A percentile compares a stretch with the other conserved stretches of the same genome.
These are phyloP conservation scores for Huntiella moniliformis DNA, from an alignment of 2,329 filamentous ascomycete genomes.

Conservation along the genomic window DNA sequence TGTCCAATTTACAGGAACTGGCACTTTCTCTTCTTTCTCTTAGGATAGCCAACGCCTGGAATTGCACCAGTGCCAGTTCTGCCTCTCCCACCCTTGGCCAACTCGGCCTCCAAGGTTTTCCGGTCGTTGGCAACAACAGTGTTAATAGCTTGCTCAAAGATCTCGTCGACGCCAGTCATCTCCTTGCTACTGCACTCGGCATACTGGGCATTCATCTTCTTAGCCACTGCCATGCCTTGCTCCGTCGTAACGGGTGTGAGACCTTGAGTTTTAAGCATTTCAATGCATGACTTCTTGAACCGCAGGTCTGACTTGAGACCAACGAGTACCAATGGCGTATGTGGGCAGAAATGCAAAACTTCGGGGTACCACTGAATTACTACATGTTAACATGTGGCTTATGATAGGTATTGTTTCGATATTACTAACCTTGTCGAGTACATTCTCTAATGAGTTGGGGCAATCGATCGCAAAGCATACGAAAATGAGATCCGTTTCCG, in stretches of 20 bases:
- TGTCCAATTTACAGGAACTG: constrained; percentile 45
- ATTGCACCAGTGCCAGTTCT: constrained; percentile 23
- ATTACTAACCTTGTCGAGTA: constrained; percentile 77
- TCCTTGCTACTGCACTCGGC: constrained; percentile 99
- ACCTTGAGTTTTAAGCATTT: constrained; percentile 95
- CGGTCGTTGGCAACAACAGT: constrained; percentile 70
- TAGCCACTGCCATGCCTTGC: constrained; percentile 71
- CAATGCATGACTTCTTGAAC: constrained; percentile 88
- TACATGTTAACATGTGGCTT: not conserved
- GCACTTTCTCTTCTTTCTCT: constrained; percentile 74
- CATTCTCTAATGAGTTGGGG: constrained; percentile 93
- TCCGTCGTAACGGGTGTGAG: constrained; percentile 85
- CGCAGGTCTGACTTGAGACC: constrained; percentile 95
- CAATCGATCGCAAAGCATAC: constrained; percentile 99
- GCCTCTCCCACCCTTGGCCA: constrained; percentile 20
- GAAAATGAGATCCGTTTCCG: constrained; percentile 92
- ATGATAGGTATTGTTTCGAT: not conserved
- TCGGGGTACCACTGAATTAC: constrained; percentile 80
- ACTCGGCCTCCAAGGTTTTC: constrained; percentile 38
- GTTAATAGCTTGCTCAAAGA: constrained; percentile 81
- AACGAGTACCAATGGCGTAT: constrained; percentile 85
- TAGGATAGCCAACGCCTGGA: constrained; percentile 24
- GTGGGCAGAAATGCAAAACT: constrained; percentile 96
- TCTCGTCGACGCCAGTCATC: constrained; percentile 87
- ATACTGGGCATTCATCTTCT: constrained; percentile 87